These are phyloP conservation scores for Erodium texanum DNA, from an alignment of 441 rosid species.

Conservation along the genomic window DNA sequence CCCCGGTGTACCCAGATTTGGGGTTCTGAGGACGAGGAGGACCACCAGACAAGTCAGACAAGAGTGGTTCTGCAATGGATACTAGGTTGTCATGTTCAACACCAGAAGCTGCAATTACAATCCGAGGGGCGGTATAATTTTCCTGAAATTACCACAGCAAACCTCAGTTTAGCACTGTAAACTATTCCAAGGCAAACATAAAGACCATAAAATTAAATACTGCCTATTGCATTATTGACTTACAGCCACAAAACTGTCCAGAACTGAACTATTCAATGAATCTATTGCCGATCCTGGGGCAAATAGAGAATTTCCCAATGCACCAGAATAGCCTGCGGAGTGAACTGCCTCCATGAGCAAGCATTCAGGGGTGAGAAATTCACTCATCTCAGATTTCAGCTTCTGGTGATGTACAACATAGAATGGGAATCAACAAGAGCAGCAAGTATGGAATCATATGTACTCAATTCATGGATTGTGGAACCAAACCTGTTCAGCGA, in stretches of 20 bases:
- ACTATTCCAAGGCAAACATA: not conserved
- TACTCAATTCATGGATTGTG: slow-evolving; percentile 1
- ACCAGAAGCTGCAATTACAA: not conserved
- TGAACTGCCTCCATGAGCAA: slow-evolving; percentile 1
- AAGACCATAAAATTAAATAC: not conserved
- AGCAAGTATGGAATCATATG: not conserved
- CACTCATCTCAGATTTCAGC: not conserved
- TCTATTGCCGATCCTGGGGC: not conserved
- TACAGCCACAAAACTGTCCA: not conserved
- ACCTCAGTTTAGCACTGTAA: not conserved
- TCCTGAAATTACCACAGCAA: not conserved
- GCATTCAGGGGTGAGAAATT: not conserved
- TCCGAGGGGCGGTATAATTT: not conserved
- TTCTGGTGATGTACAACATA: not conserved
- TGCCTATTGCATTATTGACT: not conserved
- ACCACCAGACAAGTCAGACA: not conserved
- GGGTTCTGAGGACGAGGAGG: not conserved
- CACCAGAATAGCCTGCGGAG: slow-evolving; percentile 2
- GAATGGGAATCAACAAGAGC: not conserved
- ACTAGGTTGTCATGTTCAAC: not conserved
- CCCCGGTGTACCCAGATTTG: not conserved
- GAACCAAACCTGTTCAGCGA: not conserved
- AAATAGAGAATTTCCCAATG: not conserved
- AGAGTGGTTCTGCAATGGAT: not conserved
- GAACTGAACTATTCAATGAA: not conserved